Conservation (phyloP, 2,329 filamentous ascomycete species). For the Calycina herbarum region DNA sequence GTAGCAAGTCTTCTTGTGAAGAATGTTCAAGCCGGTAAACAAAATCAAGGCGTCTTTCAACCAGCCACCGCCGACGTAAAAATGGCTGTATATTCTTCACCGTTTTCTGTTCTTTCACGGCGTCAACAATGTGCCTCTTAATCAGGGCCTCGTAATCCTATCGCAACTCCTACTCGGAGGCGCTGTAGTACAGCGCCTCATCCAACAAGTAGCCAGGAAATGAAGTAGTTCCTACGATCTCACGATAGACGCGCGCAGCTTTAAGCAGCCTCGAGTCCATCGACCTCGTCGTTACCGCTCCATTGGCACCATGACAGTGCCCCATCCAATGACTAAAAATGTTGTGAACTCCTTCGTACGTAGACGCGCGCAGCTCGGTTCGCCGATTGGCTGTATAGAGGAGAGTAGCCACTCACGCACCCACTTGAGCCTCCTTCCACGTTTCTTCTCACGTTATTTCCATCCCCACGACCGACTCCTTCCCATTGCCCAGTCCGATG, state of each 20-base stretch:
- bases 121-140: background rate
- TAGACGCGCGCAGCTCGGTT: conserved; percentile 22
- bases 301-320: background rate
- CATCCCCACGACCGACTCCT: conserved; percentile 2
- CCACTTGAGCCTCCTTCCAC: conserved; percentile 32
- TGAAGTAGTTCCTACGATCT: background rate
- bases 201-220: background rate
- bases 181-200: conserved; percentile 1
- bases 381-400: conserved; percentile 21
- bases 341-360: background rate
- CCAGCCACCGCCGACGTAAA: background rate
- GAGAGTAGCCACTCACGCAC: conserved; percentile 30
- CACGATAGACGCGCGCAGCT: conserved; percentile 27
- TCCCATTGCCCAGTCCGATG: background rate
- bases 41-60: background rate
- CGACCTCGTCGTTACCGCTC: background rate
- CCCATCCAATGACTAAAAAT: background rate
- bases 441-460: conserved; percentile 26
- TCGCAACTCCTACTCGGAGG: background rate
- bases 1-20: background rate
- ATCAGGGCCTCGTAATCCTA: background rate
- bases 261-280: background rate
- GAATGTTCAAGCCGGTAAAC: background rate
- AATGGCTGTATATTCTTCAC: conserved; percentile 4
- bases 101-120: background rate